These are phyloP conservation scores for Sedum album DNA, from an alignment of 164 flowering plant genomes.

Conservation along the genomic window DNA sequence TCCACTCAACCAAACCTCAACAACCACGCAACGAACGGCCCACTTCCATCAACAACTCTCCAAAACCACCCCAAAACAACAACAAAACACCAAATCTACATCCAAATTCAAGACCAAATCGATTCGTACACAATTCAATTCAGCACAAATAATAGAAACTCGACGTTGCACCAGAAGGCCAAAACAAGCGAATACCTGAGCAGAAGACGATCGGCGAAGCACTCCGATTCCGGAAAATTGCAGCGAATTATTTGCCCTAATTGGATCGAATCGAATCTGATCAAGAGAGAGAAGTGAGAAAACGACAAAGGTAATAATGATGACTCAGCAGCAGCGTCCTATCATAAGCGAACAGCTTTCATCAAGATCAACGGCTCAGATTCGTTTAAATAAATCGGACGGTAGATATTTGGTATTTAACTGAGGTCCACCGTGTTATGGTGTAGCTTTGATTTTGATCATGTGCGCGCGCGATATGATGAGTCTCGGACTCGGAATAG, in stretches of 20 bases:
- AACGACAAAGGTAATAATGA: not conserved
- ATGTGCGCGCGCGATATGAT: not conserved
- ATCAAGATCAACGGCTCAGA: not conserved
- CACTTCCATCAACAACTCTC: too few relatives aligned
- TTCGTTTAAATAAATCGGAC: not conserved
- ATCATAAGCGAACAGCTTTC: not conserved
- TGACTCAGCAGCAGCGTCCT: not conserved
- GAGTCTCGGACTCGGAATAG: not conserved
- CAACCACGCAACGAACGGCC: not conserved
- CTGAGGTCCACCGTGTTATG: not conserved
- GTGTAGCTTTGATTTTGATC: not conserved
- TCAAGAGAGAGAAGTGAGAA: too few relatives aligned
- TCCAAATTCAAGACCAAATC: not conserved
- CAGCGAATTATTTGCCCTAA: not conserved
- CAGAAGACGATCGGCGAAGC: not conserved
- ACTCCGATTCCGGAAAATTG: not conserved
- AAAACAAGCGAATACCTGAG: not conserved
- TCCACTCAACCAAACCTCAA: not conserved
- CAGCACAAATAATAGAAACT: not conserved
- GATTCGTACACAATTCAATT: not conserved
- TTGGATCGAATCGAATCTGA: not conserved
- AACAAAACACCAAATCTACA: not conserved
- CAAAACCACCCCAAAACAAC: too few relatives aligned
- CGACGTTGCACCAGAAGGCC: not conserved
- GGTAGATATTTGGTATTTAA: not conserved